A percentile compares a stretch with the other conserved stretches of the same genome.
These are phyloP conservation scores for Mixia osmundae DNA, from an alignment of 1,284 basidiomycete genomes.

Conservation along the genomic window DNA sequence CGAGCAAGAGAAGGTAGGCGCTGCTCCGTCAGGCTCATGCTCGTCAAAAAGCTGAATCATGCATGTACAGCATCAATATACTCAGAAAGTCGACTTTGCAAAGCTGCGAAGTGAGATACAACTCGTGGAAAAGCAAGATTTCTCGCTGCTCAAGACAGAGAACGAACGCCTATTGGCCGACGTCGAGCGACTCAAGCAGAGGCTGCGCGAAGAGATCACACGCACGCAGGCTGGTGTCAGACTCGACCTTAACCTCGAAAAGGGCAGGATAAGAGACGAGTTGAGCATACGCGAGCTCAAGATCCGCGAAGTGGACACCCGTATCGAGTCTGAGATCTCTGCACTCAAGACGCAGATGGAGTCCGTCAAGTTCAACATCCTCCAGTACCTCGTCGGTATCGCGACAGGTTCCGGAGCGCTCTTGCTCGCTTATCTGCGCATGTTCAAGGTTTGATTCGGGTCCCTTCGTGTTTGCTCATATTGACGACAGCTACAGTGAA, in stretches of 20 bases:
- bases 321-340: constrained; percentile 45
- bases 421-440: constrained; percentile 1
- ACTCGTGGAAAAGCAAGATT: constrained; percentile 90
- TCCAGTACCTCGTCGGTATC: constrained; percentile 11
- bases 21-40: neutral
- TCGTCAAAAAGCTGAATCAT: too few species aligned
- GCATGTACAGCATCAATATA: constrained; percentile 18
- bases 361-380: constrained; percentile 11
- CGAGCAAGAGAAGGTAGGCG: constrained; percentile 42
- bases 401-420: constrained; percentile 1
- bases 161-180: constrained; percentile 78
- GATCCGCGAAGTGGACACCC: constrained; percentile 93
- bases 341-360: constrained; percentile 13
- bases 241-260: constrained; percentile 87
- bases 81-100: constrained; percentile 35
- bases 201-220: constrained; percentile 66
- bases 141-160: constrained; percentile 69
- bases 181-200: constrained; percentile 87
- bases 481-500: neutral
- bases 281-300: constrained; percentile 78
- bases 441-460: neutral
- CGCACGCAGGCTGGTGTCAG: constrained; percentile 83
- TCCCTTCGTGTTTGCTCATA: neutral
- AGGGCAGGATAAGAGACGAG: constrained; percentile 81
- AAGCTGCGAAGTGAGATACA: constrained; percentile 45